Percentiles rank a stretch among this genome's conserved stretches.
phyloP scores from a whole-genome alignment of 441 rosid genomes.

The Codiaeum variegatum region DNA sequence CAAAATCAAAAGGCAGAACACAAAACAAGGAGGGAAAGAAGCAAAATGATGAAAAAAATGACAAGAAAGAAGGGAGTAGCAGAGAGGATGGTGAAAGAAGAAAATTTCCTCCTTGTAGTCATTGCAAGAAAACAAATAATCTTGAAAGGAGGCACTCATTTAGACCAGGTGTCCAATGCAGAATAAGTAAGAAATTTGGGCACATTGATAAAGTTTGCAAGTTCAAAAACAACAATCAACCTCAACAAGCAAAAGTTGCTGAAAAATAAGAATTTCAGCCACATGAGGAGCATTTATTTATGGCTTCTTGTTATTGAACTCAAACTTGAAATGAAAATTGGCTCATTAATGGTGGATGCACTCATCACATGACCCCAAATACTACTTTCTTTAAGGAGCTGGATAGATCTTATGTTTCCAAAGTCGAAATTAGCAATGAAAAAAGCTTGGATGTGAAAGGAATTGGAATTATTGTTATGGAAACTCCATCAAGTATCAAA shows the following conservation, averaged over 20 bases:
- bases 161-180: background rate
- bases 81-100: background rate
- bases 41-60: background rate
- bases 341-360: background rate
- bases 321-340: background rate
- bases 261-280: background rate
- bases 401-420: background rate
- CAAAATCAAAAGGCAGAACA: background rate
- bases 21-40: background rate
- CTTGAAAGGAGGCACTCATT: no score
- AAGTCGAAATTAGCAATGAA: background rate
- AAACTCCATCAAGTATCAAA: background rate
- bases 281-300: background rate
- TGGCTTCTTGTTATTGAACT: background rate
- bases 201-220: background rate
- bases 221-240: fast-evolving
- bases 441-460: background rate
- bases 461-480: background rate
- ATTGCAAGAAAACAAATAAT: background rate
- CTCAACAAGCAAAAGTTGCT: background rate
- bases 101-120: background rate
- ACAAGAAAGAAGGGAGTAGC: background rate
- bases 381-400: background rate
- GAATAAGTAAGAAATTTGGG: background rate
- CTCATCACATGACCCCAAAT: background rate